A percentile compares a stretch with the other conserved stretches of the same genome.
phyloP scores from a whole-genome alignment of 1,284 basidiomycete species.

The Xerocomus amazonicus region DNA sequence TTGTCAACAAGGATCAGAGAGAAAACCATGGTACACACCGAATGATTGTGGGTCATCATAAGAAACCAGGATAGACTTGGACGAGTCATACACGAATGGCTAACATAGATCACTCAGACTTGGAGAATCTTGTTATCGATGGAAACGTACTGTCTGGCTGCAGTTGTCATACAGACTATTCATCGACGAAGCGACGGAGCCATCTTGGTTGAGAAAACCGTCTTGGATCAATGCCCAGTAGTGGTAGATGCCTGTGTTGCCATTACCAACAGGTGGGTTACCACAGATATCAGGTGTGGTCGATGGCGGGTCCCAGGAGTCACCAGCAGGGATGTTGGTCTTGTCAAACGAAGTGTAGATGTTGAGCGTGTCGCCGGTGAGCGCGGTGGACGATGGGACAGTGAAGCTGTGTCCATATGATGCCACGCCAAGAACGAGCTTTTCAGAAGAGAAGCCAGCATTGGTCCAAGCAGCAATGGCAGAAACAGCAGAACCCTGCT shows the following conservation, averaged over 20 bases:
- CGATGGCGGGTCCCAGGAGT: conserved; percentile 49
- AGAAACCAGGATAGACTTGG: conserved; percentile 51
- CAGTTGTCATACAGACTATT: conserved; percentile 56
- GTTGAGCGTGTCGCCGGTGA: conserved; percentile 35
- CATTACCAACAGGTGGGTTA: conserved; percentile 34
- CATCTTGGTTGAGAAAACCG: conserved; percentile 53
- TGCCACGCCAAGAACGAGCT: conserved; percentile 81
- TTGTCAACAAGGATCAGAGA: background rate
- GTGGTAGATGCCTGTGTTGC: conserved; percentile 42
- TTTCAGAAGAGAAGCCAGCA: conserved; percentile 74
- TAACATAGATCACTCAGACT: conserved; percentile 27
- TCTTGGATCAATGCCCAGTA: conserved; percentile 57
- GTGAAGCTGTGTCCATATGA: conserved; percentile 68
- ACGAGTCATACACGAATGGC: conserved; percentile 62
- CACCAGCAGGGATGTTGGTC: conserved; percentile 45
- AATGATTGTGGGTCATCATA: conserved; percentile 61
- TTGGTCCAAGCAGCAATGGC: conserved; percentile 71
- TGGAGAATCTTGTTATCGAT: background rate
- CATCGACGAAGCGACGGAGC: conserved; percentile 48
- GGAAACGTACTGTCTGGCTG: conserved; percentile 60
- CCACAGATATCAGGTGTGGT: conserved; percentile 56
- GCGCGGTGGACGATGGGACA: conserved; percentile 37
- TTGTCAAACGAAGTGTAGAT: conserved; percentile 51
- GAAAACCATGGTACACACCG: conserved; percentile 20
- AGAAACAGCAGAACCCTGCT: conserved; percentile 71